phyloP scores from a whole-genome alignment of 352 stramenopile species.

The Aphanomyces euteiches region DNA sequence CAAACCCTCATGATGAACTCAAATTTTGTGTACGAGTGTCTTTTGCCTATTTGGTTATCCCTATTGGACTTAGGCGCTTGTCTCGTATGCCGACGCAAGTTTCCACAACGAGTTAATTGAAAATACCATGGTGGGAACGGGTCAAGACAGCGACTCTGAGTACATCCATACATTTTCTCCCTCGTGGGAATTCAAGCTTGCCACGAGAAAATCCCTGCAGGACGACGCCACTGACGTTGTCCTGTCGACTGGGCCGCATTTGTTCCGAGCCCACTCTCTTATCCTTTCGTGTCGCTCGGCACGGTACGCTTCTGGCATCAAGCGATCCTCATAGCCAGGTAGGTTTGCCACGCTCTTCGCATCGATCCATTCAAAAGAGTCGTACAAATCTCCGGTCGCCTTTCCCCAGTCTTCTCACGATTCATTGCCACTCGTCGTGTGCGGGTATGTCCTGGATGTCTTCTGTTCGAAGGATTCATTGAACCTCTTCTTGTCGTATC shows the following conservation, averaged over 20 bases:
- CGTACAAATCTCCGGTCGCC: neutral
- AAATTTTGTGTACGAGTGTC: conserved; percentile 16
- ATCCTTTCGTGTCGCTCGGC: neutral
- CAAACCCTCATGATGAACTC: conserved; percentile 9
- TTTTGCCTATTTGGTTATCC: neutral
- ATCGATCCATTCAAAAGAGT: neutral
- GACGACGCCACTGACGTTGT: conserved; percentile 5
- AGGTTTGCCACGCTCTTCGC: neutral
- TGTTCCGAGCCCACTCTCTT: conserved; percentile 1
- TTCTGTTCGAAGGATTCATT: neutral
- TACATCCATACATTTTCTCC: conserved; percentile 18
- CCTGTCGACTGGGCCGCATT: neutral
- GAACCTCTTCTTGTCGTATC: neutral
- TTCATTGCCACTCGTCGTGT: neutral
- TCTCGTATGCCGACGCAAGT: conserved; percentile 1
- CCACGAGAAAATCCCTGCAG: neutral
- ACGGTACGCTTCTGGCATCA: neutral
- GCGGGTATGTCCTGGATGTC: neutral
- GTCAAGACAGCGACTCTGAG: neutral
- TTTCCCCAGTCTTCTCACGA: neutral
- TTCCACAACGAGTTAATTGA: conserved; percentile 15
- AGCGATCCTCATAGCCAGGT: neutral
- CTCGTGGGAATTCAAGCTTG: conserved; percentile 15
- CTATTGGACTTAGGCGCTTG: neutral
- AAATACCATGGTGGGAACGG: conserved; percentile 20